Base-by-base conservation (phyloP, 2,329 filamentous ascomycete species). In the Botryosphaeria dothidea region DNA sequence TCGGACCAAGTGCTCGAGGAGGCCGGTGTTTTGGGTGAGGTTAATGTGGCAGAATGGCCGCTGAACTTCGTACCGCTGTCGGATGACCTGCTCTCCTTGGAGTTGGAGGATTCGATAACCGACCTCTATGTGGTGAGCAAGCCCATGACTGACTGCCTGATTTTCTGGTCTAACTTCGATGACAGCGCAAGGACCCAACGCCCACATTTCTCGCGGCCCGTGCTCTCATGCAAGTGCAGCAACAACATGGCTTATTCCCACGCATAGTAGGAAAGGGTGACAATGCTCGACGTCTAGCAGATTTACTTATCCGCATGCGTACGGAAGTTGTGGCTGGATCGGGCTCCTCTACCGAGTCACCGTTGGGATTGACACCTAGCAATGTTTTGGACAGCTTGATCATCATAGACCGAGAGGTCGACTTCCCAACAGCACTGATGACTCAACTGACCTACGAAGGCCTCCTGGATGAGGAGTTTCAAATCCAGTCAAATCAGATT, bases 391-490 rank as follows among this genome's bases (percentile, higher is more conserved):
- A 99, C 76, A 96, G 90, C 73, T 83, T 97, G 66, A 93, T 99
- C 71, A 91, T 99, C 67, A 93, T 99, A 64, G 95, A 99, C 77
- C 91, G 95, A 57, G 93, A 97, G 75, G 90, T 97, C 64, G 95
- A 99, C 76, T 93, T 95, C 72, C 92, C 94, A 17, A 97, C 95
- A 0, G 90, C 91, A 0, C 84, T 99, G 17, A 88, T 99, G 62
- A 98, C 94, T 0, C 95, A 99, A 75, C 82, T 99, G 67, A 99
- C 95, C 1, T 99, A 99, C 73, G 94, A 99, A 79, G 95, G 95
- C 3, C 83, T 99, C 27, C 90, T 99, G 62, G 96, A 99, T 73
- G 95, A 99, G 75, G 85, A 95, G 17, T 96, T 96, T 74, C 90
- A 91, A 34, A 96, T 99, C 67, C 88, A 92, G 69, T 91, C 97